Evolutionary conservation across 2,329 filamentous ascomycete genomes (phyloP).

Genomic region (Monilinia fructigena): DNA sequence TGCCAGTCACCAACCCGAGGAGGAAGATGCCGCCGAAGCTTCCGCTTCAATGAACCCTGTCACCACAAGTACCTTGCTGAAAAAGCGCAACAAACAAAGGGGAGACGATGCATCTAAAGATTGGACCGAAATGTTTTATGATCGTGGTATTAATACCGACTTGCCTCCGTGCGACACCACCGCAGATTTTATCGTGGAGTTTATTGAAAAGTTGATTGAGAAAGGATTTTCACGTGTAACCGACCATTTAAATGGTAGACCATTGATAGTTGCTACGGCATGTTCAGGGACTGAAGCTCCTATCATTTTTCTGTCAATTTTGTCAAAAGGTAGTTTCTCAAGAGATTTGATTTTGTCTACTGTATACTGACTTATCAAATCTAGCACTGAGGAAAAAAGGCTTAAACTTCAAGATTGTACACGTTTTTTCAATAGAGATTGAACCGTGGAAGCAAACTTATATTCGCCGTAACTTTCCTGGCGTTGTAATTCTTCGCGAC

Average conservation of each 20-base stretch:
- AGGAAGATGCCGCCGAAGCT: too few relatives aligned
- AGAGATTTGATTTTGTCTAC: background rate
- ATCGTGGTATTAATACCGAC: background rate
- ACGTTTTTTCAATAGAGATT: slow-evolving; percentile 63
- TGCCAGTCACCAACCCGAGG: background rate
- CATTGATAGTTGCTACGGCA: slow-evolving; percentile 64
- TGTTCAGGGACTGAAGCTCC: slow-evolving; percentile 79
- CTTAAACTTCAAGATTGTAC: slow-evolving; percentile 42
- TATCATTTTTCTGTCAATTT: slow-evolving; percentile 60
- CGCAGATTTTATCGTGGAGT: background rate
- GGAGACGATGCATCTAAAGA: too few relatives aligned
- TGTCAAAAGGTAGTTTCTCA: slow-evolving; percentile 47
- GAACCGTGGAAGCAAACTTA: slow-evolving; percentile 63
- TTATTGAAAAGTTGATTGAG: background rate
- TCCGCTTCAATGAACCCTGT: too few relatives aligned
- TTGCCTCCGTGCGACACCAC: background rate
- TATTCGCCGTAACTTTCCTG: slow-evolving; percentile 58
- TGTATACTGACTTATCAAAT: slow-evolving; percentile 20
- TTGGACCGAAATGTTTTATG: too few relatives aligned
- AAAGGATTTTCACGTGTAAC: background rate
- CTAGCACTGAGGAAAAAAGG: slow-evolving; percentile 2
- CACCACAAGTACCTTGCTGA: too few relatives aligned
- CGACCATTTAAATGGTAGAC: slow-evolving; percentile 38
- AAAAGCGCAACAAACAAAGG: too few relatives aligned
- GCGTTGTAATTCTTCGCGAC: slow-evolving; percentile 56